Evolutionary conservation across 2,329 filamentous ascomycete genomes (phyloP).

Genomic region (Diaporthe nobilis): DNA sequence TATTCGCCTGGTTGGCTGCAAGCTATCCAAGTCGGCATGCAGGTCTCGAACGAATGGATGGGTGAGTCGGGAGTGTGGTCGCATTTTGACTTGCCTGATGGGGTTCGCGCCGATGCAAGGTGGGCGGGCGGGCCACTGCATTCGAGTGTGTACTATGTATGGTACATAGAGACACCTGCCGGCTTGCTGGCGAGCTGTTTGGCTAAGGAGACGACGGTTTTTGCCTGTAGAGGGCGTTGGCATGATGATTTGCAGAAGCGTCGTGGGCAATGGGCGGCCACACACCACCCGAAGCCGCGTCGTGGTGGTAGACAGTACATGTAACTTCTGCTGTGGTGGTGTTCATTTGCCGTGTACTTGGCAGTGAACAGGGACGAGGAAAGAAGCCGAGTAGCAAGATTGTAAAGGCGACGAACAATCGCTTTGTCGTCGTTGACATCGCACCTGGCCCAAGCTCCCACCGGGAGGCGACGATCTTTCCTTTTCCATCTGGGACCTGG

Average conservation of each 20-base stretch:
- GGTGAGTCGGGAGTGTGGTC: conserved; percentile 1
- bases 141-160: neutral
- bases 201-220: neutral
- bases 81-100: conserved; percentile 24
- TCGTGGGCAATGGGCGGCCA: neutral
- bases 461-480: conserved; percentile 15
- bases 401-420: neutral
- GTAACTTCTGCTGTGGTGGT: neutral
- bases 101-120: conserved; percentile 25
- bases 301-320: neutral
- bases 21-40: conserved; percentile 23
- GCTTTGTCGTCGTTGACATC: conserved; percentile 1
- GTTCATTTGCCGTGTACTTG: neutral
- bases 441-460: conserved; percentile 25
- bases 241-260: neutral
- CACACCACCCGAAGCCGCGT: neutral
- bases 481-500: neutral
- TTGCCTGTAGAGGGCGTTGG: conserved; percentile 1
- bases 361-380: neutral
- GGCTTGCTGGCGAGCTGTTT: neutral
- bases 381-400: neutral
- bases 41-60: conserved; percentile 27
- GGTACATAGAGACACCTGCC: neutral
- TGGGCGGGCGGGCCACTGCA: conserved; percentile 10
- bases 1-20: conserved; percentile 27